Evolutionary conservation across 169 alveolate species (phyloP).

Genomic region (Eimeria zaria): DNA sequence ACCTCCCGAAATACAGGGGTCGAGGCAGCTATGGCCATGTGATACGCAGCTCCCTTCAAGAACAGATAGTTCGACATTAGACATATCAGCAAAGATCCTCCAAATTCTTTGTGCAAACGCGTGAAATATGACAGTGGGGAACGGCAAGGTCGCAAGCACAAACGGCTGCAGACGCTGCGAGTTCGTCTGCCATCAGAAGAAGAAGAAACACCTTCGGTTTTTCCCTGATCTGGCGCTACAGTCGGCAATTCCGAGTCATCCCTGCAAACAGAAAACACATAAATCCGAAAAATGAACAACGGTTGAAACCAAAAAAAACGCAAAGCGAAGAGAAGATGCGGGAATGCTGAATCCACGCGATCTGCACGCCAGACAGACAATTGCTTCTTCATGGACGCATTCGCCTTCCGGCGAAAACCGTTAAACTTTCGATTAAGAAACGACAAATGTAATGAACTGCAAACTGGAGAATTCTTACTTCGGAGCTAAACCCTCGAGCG

Average conservation of each 20-base stretch:
- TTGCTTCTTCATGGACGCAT: not conserved
- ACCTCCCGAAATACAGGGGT: conserved; percentile 82
- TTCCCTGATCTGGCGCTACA: conserved; percentile 20
- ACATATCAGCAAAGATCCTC: conserved; percentile 38
- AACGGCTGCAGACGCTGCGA: conserved; percentile 33
- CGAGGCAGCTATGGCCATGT: conserved; percentile 68
- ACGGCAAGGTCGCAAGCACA: conserved; percentile 11
- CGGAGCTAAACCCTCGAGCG: conserved; percentile 49
- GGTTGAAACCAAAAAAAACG: not conserved
- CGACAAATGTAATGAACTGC: not conserved
- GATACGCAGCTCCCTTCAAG: conserved; percentile 75
- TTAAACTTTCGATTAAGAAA: not conserved
- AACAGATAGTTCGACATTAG: conserved; percentile 75
- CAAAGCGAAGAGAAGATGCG: not conserved
- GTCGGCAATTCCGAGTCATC: conserved; percentile 66
- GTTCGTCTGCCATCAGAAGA: not conserved
- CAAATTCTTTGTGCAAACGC: conserved; percentile 55
- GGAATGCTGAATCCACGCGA: too few relatives aligned
- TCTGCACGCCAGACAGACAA: too few relatives aligned
- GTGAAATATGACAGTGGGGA: conserved; percentile 27
- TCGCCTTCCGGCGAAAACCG: not conserved
- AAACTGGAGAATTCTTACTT: not conserved
- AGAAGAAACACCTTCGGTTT: not conserved
- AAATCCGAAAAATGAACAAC: not conserved
- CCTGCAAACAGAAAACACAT: not conserved